Evolutionary conservation across 2,329 filamentous ascomycete genomes (phyloP), one percentile per base, ranked within the genome.

Genomic region (Ophidiomyces ophidiicola): DNA sequence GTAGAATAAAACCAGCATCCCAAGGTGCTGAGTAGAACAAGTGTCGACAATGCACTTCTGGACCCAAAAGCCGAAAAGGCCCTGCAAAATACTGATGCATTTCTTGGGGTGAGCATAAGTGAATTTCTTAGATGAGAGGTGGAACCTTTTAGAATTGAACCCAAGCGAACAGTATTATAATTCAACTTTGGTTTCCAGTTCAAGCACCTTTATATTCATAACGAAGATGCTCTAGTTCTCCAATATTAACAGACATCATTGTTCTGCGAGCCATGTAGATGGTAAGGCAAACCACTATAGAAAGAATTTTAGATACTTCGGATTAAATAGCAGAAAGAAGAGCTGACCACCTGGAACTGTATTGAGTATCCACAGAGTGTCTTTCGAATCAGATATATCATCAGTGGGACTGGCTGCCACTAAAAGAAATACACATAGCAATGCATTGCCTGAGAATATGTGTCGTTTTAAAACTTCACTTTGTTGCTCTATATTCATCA

Each of bases 161-260:
- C n/a, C n/a, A n/a, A n/a, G n/a, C n/a, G n/a, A n/a, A n/a, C n/a
- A n/a, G n/a, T n/a, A n/a, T n/a, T n/a, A n/a, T n/a, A n/a, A n/a
- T n/a, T n/a, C n/a, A n/a, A n/a, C n/a, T n/a, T n/a, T n/a, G n/a
- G n/a, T n/a, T 33, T n/a, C 11, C 24, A 30, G 18, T 10, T 48
- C 38, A 49, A 18, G 59, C 61, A 23, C 61, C 61, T 48, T 64
- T 64, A 40, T 61, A 63, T 21, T 54, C 54, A 44, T 64, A 64
- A 26, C 55, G 57, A 32, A 64, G 54, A 41, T 52, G 48, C 43
- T 63, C 57, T 25, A 64, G 55, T 24, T 55, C 44, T 10, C 49
- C 49, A 6, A 63, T 44, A 42, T 64, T 57, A 37, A 64, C 60
- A 30, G 59, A 62, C 26, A 52, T 44, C 55, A 63, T 62, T 3